Evolutionary conservation across 148 eudicot species (phyloP).

Genomic region (Talinum fruticosum): DNA sequence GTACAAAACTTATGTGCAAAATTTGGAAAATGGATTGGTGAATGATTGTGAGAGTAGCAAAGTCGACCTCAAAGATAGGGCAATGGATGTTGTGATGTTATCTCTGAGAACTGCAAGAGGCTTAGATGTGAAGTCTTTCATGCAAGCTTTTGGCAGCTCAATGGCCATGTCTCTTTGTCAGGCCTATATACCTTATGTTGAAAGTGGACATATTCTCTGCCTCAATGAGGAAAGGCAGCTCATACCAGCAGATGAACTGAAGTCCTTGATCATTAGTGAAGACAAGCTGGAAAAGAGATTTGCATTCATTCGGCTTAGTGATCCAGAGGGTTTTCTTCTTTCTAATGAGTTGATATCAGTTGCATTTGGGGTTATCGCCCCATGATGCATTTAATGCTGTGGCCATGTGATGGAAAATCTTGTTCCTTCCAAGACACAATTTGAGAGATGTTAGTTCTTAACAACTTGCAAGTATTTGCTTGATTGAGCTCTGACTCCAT

Average conservation of each 20-base stretch:
- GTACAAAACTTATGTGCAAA: slow-evolving; percentile 54
- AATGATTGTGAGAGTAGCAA: slow-evolving; percentile 18
- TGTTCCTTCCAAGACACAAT: not conserved
- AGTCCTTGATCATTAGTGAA: slow-evolving; percentile 39
- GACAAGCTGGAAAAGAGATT: slow-evolving; percentile 27
- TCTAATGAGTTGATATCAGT: slow-evolving; percentile 87
- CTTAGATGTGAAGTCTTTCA: slow-evolving; percentile 56
- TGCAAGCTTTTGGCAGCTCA: slow-evolving; percentile 56
- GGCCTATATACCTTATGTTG: slow-evolving; percentile 56
- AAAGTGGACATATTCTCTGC: slow-evolving; percentile 77
- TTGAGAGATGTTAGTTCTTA: not conserved
- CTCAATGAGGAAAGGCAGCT: slow-evolving; percentile 56
- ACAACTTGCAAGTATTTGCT: not conserved
- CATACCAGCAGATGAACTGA: slow-evolving; percentile 37
- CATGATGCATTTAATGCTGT: slow-evolving; percentile 30
- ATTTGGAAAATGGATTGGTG: slow-evolving; percentile 48
- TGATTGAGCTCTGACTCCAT: not conserved
- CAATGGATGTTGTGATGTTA: slow-evolving; percentile 83
- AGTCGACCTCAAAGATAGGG: slow-evolving; percentile 53
- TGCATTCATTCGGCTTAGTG: slow-evolving; percentile 70
- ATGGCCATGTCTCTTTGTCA: slow-evolving; percentile 46
- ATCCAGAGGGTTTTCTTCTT: slow-evolving; percentile 91
- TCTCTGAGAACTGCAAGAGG: slow-evolving; percentile 86
- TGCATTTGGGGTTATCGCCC: slow-evolving; percentile 63
- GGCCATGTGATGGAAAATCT: not conserved